Conservation (phyloP, 2,329 filamentous ascomycete genomes). For the Corniculantispora saksenae region DNA sequence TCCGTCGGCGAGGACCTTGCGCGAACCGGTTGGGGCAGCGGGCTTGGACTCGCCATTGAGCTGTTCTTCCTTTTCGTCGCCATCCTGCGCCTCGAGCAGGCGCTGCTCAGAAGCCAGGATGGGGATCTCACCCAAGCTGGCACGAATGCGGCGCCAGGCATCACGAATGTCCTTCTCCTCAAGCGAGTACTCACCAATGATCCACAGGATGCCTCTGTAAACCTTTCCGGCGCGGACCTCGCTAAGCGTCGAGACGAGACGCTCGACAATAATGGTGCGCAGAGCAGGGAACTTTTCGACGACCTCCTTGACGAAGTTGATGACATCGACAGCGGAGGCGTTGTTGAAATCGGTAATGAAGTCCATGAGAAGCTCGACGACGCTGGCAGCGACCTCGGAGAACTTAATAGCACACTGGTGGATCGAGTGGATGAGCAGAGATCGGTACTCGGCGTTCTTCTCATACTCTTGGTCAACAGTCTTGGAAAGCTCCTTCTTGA, state of each 20-base stretch:
- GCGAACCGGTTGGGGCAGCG: slow-evolving; percentile 76
- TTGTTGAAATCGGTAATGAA: slow-evolving; percentile 99
- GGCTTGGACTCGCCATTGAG: slow-evolving; percentile 79
- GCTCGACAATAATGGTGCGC: slow-evolving; percentile 81
- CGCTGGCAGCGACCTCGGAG: slow-evolving; percentile 94
- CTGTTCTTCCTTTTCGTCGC: slow-evolving; percentile 63
- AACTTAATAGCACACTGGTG: slow-evolving; percentile 99
- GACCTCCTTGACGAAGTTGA: slow-evolving; percentile 98
- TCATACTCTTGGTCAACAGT: slow-evolving; percentile 98
- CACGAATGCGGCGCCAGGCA: slow-evolving; percentile 93
- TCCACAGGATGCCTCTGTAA: slow-evolving; percentile 95
- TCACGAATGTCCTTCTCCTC: slow-evolving; percentile 93
- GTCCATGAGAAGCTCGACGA: slow-evolving; percentile 97
- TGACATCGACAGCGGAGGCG: slow-evolving; percentile 93
- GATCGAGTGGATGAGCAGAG: slow-evolving; percentile 93
- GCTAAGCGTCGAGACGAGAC: slow-evolving; percentile 83
- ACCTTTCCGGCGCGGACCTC: slow-evolving; percentile 97
- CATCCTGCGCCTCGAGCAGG: slow-evolving; percentile 81
- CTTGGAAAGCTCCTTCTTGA: slow-evolving; percentile 97
- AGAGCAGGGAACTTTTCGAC: slow-evolving; percentile 96
- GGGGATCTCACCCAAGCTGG: slow-evolving; percentile 93
- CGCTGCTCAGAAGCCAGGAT: slow-evolving; percentile 94
- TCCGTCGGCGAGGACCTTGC: slow-evolving; percentile 91
- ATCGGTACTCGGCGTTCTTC: slow-evolving; percentile 94
- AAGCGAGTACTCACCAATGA: slow-evolving; percentile 93